A percentile compares a stretch with the other conserved stretches of the same genome.
Conservation (phyloP, 2,329 filamentous ascomycete species). For the Cyclaneusma minus region DNA sequence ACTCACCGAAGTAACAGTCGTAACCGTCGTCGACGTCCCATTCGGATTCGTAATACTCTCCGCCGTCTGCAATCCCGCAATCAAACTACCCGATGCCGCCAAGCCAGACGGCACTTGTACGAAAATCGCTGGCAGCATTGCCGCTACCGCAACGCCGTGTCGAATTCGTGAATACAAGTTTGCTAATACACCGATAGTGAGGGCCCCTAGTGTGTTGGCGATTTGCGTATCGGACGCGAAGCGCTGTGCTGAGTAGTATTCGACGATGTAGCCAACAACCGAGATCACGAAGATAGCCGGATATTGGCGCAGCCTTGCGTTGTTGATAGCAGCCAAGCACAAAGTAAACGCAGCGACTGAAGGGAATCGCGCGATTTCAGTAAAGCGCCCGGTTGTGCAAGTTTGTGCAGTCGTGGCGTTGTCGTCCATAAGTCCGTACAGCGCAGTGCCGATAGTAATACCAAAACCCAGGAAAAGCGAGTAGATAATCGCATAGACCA, state of each 20-base stretch:
- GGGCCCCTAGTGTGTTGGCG: constrained; percentile 60
- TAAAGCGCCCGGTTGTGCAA: constrained; percentile 30
- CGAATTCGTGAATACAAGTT: constrained; percentile 56
- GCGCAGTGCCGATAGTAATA: constrained; percentile 37
- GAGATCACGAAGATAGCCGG: constrained; percentile 65
- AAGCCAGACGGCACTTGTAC: constrained; percentile 48
- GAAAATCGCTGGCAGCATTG: constrained; percentile 78
- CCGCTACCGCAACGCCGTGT: constrained; percentile 58
- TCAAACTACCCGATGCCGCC: constrained; percentile 41
- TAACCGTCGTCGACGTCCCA: constrained; percentile 9
- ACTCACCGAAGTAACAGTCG: constrained; percentile 7
- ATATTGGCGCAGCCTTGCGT: constrained; percentile 68
- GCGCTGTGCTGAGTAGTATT: constrained; percentile 51
- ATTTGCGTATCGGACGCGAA: constrained; percentile 60
- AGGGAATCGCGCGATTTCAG: constrained; percentile 43
- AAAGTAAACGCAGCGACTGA: constrained; percentile 63
- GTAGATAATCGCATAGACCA: constrained; percentile 44
- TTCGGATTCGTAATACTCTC: constrained; percentile 31
- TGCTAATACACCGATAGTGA: constrained; percentile 60
- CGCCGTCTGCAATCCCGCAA: constrained; percentile 40
- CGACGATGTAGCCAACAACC: constrained; percentile 59
- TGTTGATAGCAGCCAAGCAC: constrained; percentile 61
- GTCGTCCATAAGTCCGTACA: constrained; percentile 34
- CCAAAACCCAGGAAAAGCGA: constrained; percentile 41
- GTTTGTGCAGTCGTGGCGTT: constrained; percentile 29